Base-by-base conservation (phyloP, 805 yeast genomes). In the Zygoascus tannicola region DNA sequence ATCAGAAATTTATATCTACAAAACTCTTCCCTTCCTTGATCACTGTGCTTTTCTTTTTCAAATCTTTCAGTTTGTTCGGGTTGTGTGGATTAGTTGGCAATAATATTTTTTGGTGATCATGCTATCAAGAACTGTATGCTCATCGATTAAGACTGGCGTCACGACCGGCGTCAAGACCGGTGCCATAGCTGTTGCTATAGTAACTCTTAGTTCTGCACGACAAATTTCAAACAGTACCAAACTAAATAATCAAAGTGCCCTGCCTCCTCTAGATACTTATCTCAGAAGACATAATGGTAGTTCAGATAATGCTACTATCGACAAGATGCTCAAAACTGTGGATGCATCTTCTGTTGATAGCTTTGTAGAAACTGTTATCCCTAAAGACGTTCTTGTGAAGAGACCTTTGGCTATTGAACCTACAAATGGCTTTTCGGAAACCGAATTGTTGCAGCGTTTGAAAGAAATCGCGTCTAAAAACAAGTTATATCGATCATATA, bases 281-380 rank as follows among this genome's bases (percentile, higher is more conserved):
- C 75, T 83, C 40, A 76, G 94, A 57, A 84, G 97, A 56, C 98
- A 92, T 64, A 69, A 90, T 46, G 98, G 98, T 10, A 54, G 68
- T 5, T 86, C 94, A 20, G 69, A 74, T 12, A 79, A 84, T 0
- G 56, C 51, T 0, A 78, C 85, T 50, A 83, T 82, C 16, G 57
- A 64, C 15, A 61, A 65, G 26, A 86, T 90, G 95, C 71, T 92
- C 43, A 48, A 63, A 2, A 62, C 71, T 8, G 68, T 88, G 43
- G 88, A 86, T 1, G 78, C 78, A 59, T 50, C 64, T 1, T 82
- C 85, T 58, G 62, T 90, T 43, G 79, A 79, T 42, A 75, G 77
- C 37, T 88, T 92, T 55, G 75, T 90, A 40, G 55, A 71, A 5
- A 69, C 75, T 14, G 88, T 85, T 5, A 78, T 92, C 5, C 98